These are phyloP conservation scores for Lentinula boryana DNA, from an alignment of 768 basidiomycete genomes.

Conservation along the genomic window DNA sequence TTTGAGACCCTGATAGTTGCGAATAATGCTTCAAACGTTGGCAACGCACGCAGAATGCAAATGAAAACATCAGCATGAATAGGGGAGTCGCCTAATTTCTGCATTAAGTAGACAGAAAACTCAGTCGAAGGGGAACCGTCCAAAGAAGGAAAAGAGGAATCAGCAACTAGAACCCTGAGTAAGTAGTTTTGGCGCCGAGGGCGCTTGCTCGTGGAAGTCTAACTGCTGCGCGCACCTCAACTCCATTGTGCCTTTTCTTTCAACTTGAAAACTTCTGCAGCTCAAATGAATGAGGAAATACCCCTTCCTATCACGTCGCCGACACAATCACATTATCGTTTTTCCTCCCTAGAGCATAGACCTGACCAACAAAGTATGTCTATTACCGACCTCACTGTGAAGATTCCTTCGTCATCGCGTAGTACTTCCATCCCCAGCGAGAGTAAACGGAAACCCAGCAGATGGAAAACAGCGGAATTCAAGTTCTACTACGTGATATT, in stretches of 20 bases:
- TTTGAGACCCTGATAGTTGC: conserved; percentile 16
- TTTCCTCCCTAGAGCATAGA: background rate
- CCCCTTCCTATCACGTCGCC: conserved; percentile 3
- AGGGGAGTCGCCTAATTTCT: background rate
- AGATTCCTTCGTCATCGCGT: conserved; percentile 40
- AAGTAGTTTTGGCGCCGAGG: no score
- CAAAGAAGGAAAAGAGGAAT: background rate
- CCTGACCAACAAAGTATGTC: conserved; percentile 18
- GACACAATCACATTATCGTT: background rate
- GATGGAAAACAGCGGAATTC: conserved; percentile 85
- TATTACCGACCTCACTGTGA: conserved; percentile 44
- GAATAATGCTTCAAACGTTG: conserved; percentile 13
- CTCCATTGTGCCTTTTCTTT: no score
- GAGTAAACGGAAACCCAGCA: conserved; percentile 29
- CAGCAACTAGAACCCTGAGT: no score
- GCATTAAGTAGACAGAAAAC: background rate
- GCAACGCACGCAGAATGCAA: background rate
- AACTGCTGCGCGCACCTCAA: background rate
- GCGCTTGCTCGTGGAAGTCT: no score
- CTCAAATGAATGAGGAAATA: conserved; percentile 1
- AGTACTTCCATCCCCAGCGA: conserved; percentile 16
- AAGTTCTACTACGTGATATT: conserved; percentile 63
- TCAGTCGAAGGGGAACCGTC: background rate
- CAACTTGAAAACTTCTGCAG: no score
- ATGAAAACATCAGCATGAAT: background rate